phyloP scores from a whole-genome alignment of 805 yeast species.

The Ogataea ramenticola region DNA sequence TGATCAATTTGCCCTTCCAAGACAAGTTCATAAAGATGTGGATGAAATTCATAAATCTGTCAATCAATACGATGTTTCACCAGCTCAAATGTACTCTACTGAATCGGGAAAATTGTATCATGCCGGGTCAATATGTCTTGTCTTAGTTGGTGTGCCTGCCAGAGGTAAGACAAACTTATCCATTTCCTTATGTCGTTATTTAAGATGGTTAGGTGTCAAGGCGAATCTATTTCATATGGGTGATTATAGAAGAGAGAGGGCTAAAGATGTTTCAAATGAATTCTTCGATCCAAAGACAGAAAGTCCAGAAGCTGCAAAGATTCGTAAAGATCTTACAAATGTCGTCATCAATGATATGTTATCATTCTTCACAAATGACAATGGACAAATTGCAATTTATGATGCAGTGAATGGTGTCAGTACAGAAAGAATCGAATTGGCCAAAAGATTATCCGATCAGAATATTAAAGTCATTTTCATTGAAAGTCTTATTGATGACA shows the following conservation, averaged over 20 bases:
- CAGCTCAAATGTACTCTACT: constrained; percentile 90
- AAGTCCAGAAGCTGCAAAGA: constrained; percentile 35
- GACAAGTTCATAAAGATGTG: constrained; percentile 12
- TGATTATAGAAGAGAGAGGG: constrained; percentile 66
- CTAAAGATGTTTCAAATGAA: constrained; percentile 56
- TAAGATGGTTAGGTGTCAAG: constrained; percentile 94
- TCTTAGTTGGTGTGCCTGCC: constrained; percentile 89
- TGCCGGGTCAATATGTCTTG: constrained; percentile 89
- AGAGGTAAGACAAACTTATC: constrained; percentile 92
- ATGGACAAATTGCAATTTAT: constrained; percentile 92
- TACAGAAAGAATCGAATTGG: constrained; percentile 54
- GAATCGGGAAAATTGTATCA: constrained; percentile 90
- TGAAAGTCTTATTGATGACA: constrained; percentile 79
- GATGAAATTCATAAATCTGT: constrained; percentile 67
- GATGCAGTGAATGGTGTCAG: constrained; percentile 90
- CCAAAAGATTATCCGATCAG: constrained; percentile 42
- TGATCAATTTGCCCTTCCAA: not conserved
- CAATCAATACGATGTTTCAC: constrained; percentile 62
- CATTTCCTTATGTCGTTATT: constrained; percentile 83
- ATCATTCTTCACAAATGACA: constrained; percentile 61
- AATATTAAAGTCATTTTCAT: constrained; percentile 79
- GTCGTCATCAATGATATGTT: constrained; percentile 65
- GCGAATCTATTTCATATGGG: constrained; percentile 89
- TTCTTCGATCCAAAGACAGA: constrained; percentile 54
- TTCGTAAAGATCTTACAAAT: constrained; percentile 52